A percentile compares a stretch with the other conserved stretches of the same genome.
These are phyloP conservation scores for Symbiodinium pilosum DNA, from an alignment of 73 alveolate species.

Conservation along the genomic window DNA sequence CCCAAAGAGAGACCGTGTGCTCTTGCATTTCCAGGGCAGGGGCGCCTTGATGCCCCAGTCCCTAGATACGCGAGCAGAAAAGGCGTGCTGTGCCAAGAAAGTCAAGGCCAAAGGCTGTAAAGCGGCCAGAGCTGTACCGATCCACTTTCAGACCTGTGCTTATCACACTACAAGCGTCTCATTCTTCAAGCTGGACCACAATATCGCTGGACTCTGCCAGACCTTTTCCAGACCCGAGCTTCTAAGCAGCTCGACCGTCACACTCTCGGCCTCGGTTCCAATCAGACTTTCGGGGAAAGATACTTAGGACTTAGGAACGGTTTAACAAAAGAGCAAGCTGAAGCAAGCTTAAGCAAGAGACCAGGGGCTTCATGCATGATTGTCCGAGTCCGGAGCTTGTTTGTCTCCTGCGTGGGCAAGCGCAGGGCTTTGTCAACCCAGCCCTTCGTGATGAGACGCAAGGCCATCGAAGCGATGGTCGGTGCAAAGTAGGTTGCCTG, in stretches of 20 bases:
- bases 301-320: too few species aligned
- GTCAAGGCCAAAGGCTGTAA: too few species aligned
- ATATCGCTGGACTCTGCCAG: not conserved
- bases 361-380: not conserved
- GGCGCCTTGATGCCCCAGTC: too few species aligned
- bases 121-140: too few species aligned
- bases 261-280: not conserved
- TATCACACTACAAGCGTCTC: not conserved
- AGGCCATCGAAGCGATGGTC: constrained; percentile 47
- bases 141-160: too few species aligned
- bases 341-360: too few species aligned
- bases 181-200: not conserved
- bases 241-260: constrained; percentile 33
- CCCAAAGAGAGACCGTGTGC: too few species aligned
- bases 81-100: too few species aligned
- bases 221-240: not conserved
- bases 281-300: too few species aligned
- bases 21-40: too few species aligned
- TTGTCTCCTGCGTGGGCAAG: not conserved
- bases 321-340: too few species aligned
- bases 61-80: too few species aligned
- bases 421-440: not conserved
- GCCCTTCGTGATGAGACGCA: not conserved
- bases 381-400: not conserved
- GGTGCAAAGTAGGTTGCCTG: constrained; percentile 62